Conservation (phyloP, 2,329 filamentous ascomycete species). For the Thielaviopsis ethacetica region DNA sequence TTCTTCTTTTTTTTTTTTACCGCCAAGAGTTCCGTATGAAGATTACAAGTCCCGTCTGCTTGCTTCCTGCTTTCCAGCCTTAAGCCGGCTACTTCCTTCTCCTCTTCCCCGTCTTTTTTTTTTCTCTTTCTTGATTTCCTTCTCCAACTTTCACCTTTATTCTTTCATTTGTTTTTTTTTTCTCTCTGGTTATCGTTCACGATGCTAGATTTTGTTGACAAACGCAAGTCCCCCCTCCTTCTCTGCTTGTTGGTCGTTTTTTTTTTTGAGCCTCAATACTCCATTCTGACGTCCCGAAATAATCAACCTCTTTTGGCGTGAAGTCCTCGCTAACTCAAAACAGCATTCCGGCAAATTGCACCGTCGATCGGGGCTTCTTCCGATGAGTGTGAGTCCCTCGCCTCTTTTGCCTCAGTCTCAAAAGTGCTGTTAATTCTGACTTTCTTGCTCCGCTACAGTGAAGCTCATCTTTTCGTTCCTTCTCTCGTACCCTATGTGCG, state of each 20-base stretch:
- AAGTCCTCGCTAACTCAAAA: neutral
- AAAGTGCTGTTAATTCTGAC: neutral
- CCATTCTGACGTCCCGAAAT: neutral
- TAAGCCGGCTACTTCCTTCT: neutral
- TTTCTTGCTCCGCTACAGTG: constrained; percentile 35
- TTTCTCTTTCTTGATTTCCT: neutral
- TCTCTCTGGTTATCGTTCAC: neutral
- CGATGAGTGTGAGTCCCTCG: constrained; percentile 27
- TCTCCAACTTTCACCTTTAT: neutral
- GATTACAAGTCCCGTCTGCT: neutral
- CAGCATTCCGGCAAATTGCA: constrained; percentile 29
- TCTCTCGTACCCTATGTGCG: constrained; percentile 82
- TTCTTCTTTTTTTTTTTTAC: neutral
- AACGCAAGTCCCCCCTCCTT: neutral
- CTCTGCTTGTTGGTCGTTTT: neutral
- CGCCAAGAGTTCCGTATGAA: neutral
- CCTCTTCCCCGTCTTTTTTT: neutral
- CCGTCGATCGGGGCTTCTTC: constrained; percentile 26
- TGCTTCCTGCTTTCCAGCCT: neutral
- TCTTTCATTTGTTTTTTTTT: neutral
- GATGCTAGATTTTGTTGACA: constrained; percentile 11
- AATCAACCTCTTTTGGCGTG: neutral
- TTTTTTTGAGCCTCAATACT: constrained; percentile 1
- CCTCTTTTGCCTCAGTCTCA: neutral
- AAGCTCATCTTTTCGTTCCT: constrained; percentile 88